These are phyloP conservation scores for Calocera cornea DNA, from an alignment of 768 basidiomycete species.

Conservation along the genomic window DNA sequence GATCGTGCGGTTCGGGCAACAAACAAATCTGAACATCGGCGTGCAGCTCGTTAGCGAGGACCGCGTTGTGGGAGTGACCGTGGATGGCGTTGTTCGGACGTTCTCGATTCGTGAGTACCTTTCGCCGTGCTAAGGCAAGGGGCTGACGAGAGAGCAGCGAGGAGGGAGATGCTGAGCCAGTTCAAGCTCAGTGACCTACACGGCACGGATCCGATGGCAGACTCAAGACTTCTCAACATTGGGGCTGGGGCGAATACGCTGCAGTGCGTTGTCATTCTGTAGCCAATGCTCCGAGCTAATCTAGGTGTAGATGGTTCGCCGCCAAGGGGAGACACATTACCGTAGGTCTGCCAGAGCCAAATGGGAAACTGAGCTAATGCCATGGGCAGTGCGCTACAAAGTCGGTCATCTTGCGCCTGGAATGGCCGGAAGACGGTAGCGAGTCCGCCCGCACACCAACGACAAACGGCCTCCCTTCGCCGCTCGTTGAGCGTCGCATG, in stretches of 20 bases:
- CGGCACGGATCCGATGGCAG: conserved; percentile 49
- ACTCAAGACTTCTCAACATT: conserved; percentile 57
- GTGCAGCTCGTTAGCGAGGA: conserved; percentile 75
- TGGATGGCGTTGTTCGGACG: conserved; percentile 80
- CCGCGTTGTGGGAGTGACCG: conserved; percentile 77
- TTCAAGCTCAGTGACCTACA: conserved; percentile 75
- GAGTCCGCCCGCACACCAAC: conserved; percentile 8
- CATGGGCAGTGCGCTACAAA: conserved; percentile 65
- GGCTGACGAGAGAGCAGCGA: conserved; percentile 24
- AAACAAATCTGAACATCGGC: conserved; percentile 83
- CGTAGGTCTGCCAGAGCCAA: conserved; percentile 31
- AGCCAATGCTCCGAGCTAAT: conserved; percentile 12
- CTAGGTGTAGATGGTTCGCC: conserved; percentile 62
- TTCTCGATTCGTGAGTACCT: conserved; percentile 69
- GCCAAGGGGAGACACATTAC: conserved; percentile 86
- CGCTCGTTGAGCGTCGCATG: background rate
- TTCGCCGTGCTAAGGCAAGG: background rate
- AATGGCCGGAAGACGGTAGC: conserved; percentile 60
- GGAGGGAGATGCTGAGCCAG: conserved; percentile 82
- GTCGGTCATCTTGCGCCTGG: conserved; percentile 68
- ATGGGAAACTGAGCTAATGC: background rate
- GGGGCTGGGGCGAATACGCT: conserved; percentile 76
- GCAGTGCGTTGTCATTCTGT: conserved; percentile 36
- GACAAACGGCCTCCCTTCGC: conserved; percentile 5
- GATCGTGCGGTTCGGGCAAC: conserved; percentile 82